phyloP scores from a whole-genome alignment of 2,329 filamentous ascomycete species.

The Alternaria sp. region DNA sequence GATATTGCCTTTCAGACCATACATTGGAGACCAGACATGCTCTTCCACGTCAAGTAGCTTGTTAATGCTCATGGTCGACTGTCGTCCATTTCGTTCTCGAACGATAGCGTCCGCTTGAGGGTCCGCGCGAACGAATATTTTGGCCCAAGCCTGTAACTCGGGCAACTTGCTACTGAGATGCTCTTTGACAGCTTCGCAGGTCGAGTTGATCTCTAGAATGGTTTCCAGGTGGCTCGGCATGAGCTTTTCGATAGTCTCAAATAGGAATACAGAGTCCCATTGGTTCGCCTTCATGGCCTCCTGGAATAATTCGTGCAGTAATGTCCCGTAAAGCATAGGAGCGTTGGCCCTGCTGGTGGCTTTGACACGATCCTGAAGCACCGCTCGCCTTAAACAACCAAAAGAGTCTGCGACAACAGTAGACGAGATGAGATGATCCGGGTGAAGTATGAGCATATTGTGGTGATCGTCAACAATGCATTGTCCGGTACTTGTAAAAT shows the following conservation, averaged over 20 bases:
- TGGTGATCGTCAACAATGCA: constrained; percentile 84
- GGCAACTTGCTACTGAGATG: constrained; percentile 85
- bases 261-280: constrained; percentile 78
- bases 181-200: constrained; percentile 75
- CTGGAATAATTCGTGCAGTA: constrained; percentile 96
- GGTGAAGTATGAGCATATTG: constrained; percentile 90
- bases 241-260: constrained; percentile 71
- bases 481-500: constrained; percentile 73
- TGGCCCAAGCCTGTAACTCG: constrained; percentile 84
- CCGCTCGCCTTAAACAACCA: constrained; percentile 86
- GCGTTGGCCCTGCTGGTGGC: constrained; percentile 82
- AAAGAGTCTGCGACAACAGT: constrained; percentile 98
- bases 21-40: constrained; percentile 98
- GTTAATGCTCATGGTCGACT: constrained; percentile 83
- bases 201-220: constrained; percentile 85
- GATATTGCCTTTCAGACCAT: constrained; percentile 96
- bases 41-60: constrained; percentile 97
- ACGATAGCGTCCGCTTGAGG: constrained; percentile 78
- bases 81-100: constrained; percentile 79
- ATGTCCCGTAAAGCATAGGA: constrained; percentile 88
- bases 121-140: constrained; percentile 75
- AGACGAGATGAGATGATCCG: constrained; percentile 93
- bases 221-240: constrained; percentile 86
- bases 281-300: constrained; percentile 83
- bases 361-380: constrained; percentile 94